phyloP scores from a whole-genome alignment of 2,329 filamentous ascomycete genomes.

The Trichophyton verrucosum region DNA sequence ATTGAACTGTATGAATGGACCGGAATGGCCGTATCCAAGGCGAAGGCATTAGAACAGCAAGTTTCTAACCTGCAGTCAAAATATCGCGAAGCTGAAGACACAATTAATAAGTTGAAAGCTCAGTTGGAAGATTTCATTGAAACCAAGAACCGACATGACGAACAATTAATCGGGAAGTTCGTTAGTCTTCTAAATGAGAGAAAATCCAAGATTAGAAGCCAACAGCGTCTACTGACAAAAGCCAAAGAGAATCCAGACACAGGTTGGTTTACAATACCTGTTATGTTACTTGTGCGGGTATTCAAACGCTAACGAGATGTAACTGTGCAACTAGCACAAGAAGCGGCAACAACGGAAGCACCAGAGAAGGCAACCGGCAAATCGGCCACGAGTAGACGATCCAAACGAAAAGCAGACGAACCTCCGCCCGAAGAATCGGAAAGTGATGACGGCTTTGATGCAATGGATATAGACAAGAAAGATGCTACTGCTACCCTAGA shows the following conservation, averaged over 20 bases:
- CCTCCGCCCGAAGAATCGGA: conserved; percentile 14
- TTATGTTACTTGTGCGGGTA: background rate
- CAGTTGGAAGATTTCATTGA: conserved; percentile 47
- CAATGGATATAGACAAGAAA: conserved; percentile 24
- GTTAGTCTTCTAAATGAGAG: conserved; percentile 49
- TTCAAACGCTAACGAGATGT: background rate
- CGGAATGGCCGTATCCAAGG: conserved; percentile 35
- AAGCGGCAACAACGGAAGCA: conserved; percentile 10
- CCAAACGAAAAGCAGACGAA: conserved; percentile 22
- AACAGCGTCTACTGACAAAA: conserved; percentile 43
- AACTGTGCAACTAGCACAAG: conserved; percentile 22
- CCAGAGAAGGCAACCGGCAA: conserved; percentile 6
- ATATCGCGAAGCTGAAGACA: conserved; percentile 36
- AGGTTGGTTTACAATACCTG: conserved; percentile 17
- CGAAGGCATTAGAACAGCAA: conserved; percentile 31
- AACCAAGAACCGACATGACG: conserved; percentile 46
- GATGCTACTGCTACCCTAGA: conserved; percentile 4
- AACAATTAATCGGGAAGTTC: conserved; percentile 46
- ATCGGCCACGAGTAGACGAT: conserved; percentile 11
- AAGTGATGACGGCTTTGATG: conserved; percentile 27
- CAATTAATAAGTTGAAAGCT: conserved; percentile 38
- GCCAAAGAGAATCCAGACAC: conserved; percentile 34
- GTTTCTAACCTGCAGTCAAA: conserved; percentile 31
- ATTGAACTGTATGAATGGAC: conserved; percentile 48
- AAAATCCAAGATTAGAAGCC: conserved; percentile 52